A percentile compares a stretch with the other conserved stretches of the same genome.
These are phyloP conservation scores for Cladosporium sp. DNA, from an alignment of 2,329 filamentous ascomycete genomes.

Conservation along the genomic window DNA sequence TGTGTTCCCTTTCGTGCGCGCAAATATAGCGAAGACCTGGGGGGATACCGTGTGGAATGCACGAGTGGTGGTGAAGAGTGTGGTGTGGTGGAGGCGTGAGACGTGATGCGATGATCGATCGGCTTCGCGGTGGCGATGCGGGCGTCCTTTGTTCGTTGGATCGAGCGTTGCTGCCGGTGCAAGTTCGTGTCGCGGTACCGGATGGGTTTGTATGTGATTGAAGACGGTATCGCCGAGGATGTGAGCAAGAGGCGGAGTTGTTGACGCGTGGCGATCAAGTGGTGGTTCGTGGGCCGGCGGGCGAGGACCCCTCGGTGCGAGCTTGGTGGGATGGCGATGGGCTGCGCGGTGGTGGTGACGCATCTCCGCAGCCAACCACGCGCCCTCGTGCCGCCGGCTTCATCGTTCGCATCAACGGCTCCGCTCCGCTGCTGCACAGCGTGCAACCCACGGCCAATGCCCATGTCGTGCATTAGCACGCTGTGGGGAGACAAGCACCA, in stretches of 20 bases:
- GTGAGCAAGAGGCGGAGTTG: neutral
- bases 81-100: neutral
- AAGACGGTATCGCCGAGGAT: neutral
- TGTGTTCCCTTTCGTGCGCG: neutral
- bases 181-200: no score
- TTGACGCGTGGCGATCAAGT: slow-evolving; percentile 6
- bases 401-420: slow-evolving; percentile 9
- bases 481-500: neutral
- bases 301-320: slow-evolving; percentile 4
- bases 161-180: neutral
- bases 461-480: slow-evolving; percentile 10
- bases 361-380: no score
- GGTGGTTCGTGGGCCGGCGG: neutral
- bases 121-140: slow-evolving; percentile 1
- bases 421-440: neutral
- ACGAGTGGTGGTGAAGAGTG: neutral
- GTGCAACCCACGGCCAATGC: neutral
- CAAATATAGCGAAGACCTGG: neutral
- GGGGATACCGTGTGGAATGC: neutral
- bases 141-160: neutral
- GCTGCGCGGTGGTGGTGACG: neutral
- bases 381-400: neutral
- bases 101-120: neutral
- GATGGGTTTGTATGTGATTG: no score
- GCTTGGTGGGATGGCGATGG: slow-evolving; percentile 1